phyloP scores from a whole-genome alignment of 805 yeast species.

The Candida jianshihensis region DNA sequence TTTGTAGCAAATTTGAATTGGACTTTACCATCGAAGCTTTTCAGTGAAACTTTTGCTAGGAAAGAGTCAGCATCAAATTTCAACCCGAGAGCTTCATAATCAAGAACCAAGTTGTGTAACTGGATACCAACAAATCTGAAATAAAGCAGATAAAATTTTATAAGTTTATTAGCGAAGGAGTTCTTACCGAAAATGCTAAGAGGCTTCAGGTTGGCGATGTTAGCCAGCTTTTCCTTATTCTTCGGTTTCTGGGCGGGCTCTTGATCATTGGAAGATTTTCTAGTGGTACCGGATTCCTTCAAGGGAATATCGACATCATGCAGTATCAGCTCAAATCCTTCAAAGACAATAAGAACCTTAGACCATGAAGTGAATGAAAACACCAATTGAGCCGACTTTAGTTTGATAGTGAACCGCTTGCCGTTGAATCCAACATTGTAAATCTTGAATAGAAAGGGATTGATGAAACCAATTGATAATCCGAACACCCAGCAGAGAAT shows the following conservation, averaged over 20 bases:
- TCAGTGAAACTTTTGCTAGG: constrained; percentile 11
- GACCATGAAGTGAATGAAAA: constrained; percentile 12
- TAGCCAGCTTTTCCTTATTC: constrained; percentile 7
- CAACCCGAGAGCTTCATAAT: constrained; percentile 9
- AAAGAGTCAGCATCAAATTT: constrained; percentile 9
- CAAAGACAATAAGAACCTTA: constrained; percentile 13
- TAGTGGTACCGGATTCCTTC: background rate
- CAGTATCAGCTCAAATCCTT: constrained; percentile 12
- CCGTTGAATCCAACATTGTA: constrained; percentile 9
- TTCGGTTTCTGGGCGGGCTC: no score
- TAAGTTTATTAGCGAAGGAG: constrained; percentile 1
- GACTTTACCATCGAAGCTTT: constrained; percentile 1
- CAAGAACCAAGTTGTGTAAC: constrained; percentile 8
- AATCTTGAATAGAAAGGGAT: constrained; percentile 22
- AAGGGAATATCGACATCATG: background rate
- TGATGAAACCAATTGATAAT: constrained; percentile 21
- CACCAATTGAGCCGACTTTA: constrained; percentile 10
- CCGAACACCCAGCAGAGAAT: constrained; percentile 17
- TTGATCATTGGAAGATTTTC: background rate
- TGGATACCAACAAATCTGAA: constrained; percentile 20
- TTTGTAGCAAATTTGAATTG: constrained; percentile 9
- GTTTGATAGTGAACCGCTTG: constrained; percentile 5
- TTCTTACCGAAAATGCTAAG: constrained; percentile 12
- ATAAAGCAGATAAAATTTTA: constrained; percentile 15
- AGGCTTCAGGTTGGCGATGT: constrained; percentile 11